Percentiles rank a stretch among this genome's conserved stretches.
These are phyloP conservation scores for Saccharomycopsis oosterbeekiorum DNA, from an alignment of 805 yeast species.

Conservation along the genomic window DNA sequence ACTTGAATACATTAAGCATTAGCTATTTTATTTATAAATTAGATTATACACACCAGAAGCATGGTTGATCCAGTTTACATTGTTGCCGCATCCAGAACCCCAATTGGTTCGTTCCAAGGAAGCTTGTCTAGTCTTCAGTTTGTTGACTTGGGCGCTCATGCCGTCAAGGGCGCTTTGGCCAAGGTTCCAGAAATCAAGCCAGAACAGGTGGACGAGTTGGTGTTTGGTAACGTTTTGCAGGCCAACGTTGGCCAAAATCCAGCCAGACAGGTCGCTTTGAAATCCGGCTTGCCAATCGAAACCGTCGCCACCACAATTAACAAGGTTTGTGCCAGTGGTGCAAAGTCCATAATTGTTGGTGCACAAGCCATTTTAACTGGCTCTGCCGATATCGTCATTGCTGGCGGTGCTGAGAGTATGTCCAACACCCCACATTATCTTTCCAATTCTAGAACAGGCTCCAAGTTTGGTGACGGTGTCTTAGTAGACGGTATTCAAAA, in stretches of 20 bases:
- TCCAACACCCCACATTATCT: conserved; percentile 89
- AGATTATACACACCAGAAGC: neutral
- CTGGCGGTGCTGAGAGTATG: conserved; percentile 98
- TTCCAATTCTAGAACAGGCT: conserved; percentile 78
- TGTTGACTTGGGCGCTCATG: conserved; percentile 84
- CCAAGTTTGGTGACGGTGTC: conserved; percentile 75
- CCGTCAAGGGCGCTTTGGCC: conserved; percentile 79
- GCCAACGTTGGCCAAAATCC: conserved; percentile 97
- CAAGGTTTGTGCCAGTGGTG: conserved; percentile 96
- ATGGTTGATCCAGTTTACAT: conserved; percentile 54
- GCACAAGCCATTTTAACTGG: conserved; percentile 88
- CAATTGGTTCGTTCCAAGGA: conserved; percentile 93
- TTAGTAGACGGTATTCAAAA: conserved; percentile 83
- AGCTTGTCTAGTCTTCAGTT: conserved; percentile 61
- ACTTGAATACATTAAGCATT: too few relatives aligned
- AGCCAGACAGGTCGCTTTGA: conserved; percentile 92
- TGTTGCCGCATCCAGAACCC: conserved; percentile 88
- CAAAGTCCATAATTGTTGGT: conserved; percentile 83
- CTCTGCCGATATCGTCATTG: conserved; percentile 82
- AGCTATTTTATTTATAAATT: neutral
- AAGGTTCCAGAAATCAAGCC: conserved; percentile 76
- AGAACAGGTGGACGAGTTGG: conserved; percentile 74
- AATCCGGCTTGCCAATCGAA: conserved; percentile 73
- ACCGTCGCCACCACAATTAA: conserved; percentile 85
- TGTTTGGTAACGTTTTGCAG: conserved; percentile 85